phyloP scores from a whole-genome alignment of 2,329 filamentous ascomycete species.

The Talaromyces sp. region DNA sequence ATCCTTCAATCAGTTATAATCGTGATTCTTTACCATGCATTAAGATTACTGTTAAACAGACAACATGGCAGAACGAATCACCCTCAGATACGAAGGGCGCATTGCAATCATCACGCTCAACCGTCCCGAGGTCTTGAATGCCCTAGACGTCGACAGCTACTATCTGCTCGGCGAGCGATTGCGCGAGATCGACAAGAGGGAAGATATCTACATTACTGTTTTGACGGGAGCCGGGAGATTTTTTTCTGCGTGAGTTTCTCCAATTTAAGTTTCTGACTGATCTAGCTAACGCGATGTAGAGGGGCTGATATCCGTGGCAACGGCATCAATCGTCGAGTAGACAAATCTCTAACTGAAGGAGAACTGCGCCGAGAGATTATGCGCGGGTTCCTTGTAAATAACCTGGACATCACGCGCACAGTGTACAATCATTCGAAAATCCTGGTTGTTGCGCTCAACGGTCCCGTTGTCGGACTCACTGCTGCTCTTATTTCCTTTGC shows the following conservation, averaged over 20 bases:
- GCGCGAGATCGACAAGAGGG: slow-evolving; percentile 71
- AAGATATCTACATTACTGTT: slow-evolving; percentile 82
- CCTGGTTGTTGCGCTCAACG: slow-evolving; percentile 86
- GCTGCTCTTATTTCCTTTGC: slow-evolving; percentile 79
- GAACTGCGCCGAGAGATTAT: slow-evolving; percentile 61
- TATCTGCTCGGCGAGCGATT: slow-evolving; percentile 72
- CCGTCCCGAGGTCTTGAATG: slow-evolving; percentile 83
- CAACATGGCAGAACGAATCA: slow-evolving; percentile 43
- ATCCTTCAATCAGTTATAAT: too few species aligned
- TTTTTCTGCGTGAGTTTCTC: slow-evolving; percentile 74
- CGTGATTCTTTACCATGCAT: too few species aligned
- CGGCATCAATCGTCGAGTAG: slow-evolving; percentile 29
- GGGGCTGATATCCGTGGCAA: slow-evolving; percentile 18
- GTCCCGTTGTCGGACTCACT: slow-evolving; percentile 82
- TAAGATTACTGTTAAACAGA: too few species aligned
- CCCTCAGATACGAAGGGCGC: slow-evolving; percentile 64
- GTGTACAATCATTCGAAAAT: slow-evolving; percentile 95
- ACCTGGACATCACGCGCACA: slow-evolving; percentile 83
- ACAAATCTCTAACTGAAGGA: slow-evolving; percentile 29
- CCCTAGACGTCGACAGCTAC: slow-evolving; percentile 70
- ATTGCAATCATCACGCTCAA: slow-evolving; percentile 84
- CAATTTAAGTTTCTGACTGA: not conserved
- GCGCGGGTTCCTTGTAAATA: slow-evolving; percentile 73
- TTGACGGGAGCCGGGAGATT: slow-evolving; percentile 75
- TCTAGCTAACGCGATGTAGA: slow-evolving; percentile 2